Evolutionary conservation across 306 rosid species (phyloP), one percentile per base, ranked within the genome.

Genomic region (Citrullus amarus): DNA sequence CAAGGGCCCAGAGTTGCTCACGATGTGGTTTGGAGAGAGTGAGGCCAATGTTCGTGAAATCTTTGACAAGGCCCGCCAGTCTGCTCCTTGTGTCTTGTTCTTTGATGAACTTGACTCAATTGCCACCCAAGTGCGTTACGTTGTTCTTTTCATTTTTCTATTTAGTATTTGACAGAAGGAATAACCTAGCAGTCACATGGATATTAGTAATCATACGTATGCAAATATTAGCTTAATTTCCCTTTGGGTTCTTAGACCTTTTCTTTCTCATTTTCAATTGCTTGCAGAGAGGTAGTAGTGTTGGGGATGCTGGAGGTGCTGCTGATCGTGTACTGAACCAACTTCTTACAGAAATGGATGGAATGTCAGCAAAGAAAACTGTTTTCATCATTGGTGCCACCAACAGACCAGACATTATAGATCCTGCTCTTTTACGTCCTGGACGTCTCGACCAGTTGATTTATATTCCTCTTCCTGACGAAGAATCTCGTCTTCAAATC

Each of bases 21-120:
- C 98, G 0, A 95, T 95, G 98, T 95, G 98, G 98, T 95, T 95
- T 73, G 98, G 98, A 84, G 98, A 95, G 88, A 95, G 98, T 85
- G 98, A 95, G 88, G 98, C 98, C 68, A 95, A 95, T 54, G 98
- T 95, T 50, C 86, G 98, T n/a, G 98, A 95, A 84, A 95, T 95
- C 62, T 95, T 95, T 68, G 98, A 95, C 91, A 95, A 95, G 93
- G 99, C 99, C 50, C 97, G 99, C 4, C 93, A 91, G 50, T 95
- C 99, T 82, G 99, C 99, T 68, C 99, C 99, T 15, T 95, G 99
- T 86, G 99, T 95, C 77, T 93, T 95, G 44, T 95, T 95, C 91
- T 95, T 95, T 67, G 99, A 95, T 68, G 99, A 95, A 86, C 99
- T 95, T 13, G 99, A 95, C 79, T 95, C 99, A 9, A 95, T 95